Evolutionary conservation across 106 monocot genomes (phyloP), one percentile per base, ranked within the genome.

Genomic region (Cymbidium sinense): DNA sequence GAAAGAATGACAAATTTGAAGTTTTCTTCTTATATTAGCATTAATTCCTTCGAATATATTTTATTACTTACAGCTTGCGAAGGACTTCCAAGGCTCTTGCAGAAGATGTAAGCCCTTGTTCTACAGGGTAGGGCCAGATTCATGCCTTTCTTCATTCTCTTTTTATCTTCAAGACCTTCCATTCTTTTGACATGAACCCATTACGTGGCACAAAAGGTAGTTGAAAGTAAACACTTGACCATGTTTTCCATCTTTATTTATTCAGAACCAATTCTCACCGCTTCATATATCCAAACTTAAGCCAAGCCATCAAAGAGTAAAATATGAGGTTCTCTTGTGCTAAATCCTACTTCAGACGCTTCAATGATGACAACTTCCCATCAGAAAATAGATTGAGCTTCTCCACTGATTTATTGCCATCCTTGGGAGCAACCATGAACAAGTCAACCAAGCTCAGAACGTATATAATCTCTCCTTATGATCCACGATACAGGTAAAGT

Each of bases 391-490:
- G 43, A 55, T 64, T 82, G 76, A 79, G 55, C 76, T 82, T 88
- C 77, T 75, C 85, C 41, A 74, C 77, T 23, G 86, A 90, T 54
- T 75, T 88, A 64, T 77, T 93, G 37, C 90, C 93, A 74, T 90
- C 93, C 64, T 82, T 93, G 21, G 93, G 90, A 77, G 87, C 90
- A 84, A 85, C 77, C 31, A 88, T 84, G 19, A 83, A 90, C 77
- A 77, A 83, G 39, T 79, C 88, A 29, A 62, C 47, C 33, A 82
- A 79, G 84, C 79, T 93, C 64, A 81, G 86, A 64, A 90, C 81
- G 50, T 78, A 78, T 50, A 85, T 88, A 23, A 78, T 93, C 77
- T 93, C 93, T 75, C 93, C 93, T 44, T 86, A 88, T 62, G 83
- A 93, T 81, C 82, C 81, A 35, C 84, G 81, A 52, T 93, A 93